Base-by-base conservation (phyloP, 768 basidiomycete species). In the Pleurotus tuoliensis region DNA sequence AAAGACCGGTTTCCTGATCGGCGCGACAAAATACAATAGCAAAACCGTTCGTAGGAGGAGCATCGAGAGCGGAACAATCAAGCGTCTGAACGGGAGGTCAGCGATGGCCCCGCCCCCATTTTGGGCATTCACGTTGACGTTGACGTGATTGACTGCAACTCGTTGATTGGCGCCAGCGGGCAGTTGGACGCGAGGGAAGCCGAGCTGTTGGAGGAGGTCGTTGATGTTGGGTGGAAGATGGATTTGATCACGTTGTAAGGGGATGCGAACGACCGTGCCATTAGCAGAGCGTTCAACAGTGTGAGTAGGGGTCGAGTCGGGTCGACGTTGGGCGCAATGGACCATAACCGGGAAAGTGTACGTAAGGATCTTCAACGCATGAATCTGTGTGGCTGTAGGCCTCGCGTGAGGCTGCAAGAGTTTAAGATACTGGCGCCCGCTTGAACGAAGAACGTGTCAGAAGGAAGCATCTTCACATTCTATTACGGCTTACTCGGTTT, bases 11-110 rank as follows among this genome's bases (percentile, higher is more conserved):
- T 88, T 87, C 61, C 86, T 78, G 5, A 86, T 79, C 0, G 89
- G 89, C 3, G 86, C 84, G 63, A 91, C 84, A 67, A 91, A 89
- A 68, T 90, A 91, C 3, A 91, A 74, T 25, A 91, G 72, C 11
- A 91, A 74, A 11, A 81, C 62, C 3, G 85, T 88, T 53, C 89
- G 84, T 63, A 90, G 75, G 5, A 81, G 56, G n/a, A 90, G 77
- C 77, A 90, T 79, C 54, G 85, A 62, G 12, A 90, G 65, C 0
- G 89, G 86, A n/a, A 82, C 76, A 41, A 90, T 63, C 4, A 90
- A 74, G 4, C 87, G 86, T 27, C 88, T 84, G 20, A 90, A 55
- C 4, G 84, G 85, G 39, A 88, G 73, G 47, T 84, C 83, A 38
- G 81, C 79, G 12, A 86, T 64, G 57, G 79, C 77, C 41, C 67